These are phyloP conservation scores for Dicorynia guianensis DNA, from an alignment of 306 rosid species.

Conservation along the genomic window DNA sequence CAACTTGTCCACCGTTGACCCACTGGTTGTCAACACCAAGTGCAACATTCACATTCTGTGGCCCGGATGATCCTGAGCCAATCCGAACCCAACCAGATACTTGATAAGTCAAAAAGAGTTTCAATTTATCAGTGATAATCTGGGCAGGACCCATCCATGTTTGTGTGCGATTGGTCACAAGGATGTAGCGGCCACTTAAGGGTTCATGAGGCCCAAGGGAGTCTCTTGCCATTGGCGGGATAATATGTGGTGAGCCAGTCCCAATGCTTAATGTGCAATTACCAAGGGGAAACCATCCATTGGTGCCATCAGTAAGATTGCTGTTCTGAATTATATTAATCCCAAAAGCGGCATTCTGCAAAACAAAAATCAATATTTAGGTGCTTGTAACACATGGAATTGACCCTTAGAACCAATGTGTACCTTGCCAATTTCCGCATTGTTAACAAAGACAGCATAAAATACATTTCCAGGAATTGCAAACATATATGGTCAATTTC, in stretches of 20 bases:
- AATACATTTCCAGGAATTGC: constrained; percentile 29
- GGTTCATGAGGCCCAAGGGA: constrained; percentile 83
- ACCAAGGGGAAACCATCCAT: constrained; percentile 90
- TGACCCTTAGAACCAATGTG: constrained; percentile 13
- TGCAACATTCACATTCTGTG: constrained; percentile 77
- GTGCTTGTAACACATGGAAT: constrained; percentile 12
- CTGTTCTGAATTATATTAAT: constrained; percentile 82
- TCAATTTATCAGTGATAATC: constrained; percentile 78
- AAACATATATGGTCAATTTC: constrained; percentile 21
- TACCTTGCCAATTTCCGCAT: neutral
- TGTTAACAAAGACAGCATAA: neutral
- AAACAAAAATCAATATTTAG: constrained; percentile 33
- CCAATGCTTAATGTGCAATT: constrained; percentile 76
- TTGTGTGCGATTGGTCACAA: constrained; percentile 82
- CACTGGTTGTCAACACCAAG: constrained; percentile 84
- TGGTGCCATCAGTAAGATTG: constrained; percentile 69
- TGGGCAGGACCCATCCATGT: constrained; percentile 99
- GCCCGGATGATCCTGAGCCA: constrained; percentile 68
- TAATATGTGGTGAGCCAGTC: constrained; percentile 79
- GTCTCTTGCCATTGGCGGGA: constrained; percentile 98
- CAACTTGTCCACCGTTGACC: constrained; percentile 91
- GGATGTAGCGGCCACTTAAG: constrained; percentile 72
- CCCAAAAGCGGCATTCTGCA: constrained; percentile 76
- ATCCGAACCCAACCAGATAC: constrained; percentile 92
- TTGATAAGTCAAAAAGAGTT: constrained; percentile 84